Evolutionary conservation across 1,284 basidiomycete genomes (phyloP).

Genomic region (Paramarasmius palmivorus): DNA sequence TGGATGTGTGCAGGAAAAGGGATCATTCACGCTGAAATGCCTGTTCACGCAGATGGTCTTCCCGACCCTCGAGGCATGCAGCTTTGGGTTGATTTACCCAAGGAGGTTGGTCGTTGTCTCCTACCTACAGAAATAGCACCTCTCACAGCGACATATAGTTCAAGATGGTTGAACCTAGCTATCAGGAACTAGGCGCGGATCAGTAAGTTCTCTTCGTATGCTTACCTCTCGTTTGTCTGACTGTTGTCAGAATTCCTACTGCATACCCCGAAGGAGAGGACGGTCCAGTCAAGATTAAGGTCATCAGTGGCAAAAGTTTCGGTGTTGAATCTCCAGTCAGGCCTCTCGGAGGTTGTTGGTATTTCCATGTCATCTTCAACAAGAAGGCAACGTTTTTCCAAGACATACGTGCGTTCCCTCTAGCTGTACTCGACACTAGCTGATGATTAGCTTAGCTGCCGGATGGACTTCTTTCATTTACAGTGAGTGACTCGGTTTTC

Average conservation of each 20-base stretch:
- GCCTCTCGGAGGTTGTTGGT: slow-evolving; percentile 92
- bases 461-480: slow-evolving; percentile 87
- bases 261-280: slow-evolving; percentile 73
- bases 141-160: slow-evolving; percentile 43
- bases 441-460: slow-evolving; percentile 40
- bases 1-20: slow-evolving; percentile 91
- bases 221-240: slow-evolving; percentile 4
- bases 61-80: slow-evolving; percentile 74
- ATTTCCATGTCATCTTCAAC: slow-evolving; percentile 79
- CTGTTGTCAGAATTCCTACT: slow-evolving; percentile 59
- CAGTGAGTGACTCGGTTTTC: slow-evolving; percentile 43
- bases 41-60: slow-evolving; percentile 66
- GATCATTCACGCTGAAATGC: slow-evolving; percentile 91
- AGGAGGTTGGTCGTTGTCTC: slow-evolving; percentile 44
- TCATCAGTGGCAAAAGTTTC: slow-evolving; percentile 88
- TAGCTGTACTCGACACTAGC: background rate
- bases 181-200: slow-evolving; percentile 72
- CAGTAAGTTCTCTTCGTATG: slow-evolving; percentile 40
- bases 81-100: slow-evolving; percentile 93
- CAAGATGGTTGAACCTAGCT: slow-evolving; percentile 84
- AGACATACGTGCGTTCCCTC: slow-evolving; percentile 65
- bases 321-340: slow-evolving; percentile 87
- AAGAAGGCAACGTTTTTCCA: slow-evolving; percentile 77
- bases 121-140: background rate
- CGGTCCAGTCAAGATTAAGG: slow-evolving; percentile 74